Base-by-base conservation (phyloP, 2,329 filamentous ascomycete genomes). In the Sporothrix variecibatus region DNA sequence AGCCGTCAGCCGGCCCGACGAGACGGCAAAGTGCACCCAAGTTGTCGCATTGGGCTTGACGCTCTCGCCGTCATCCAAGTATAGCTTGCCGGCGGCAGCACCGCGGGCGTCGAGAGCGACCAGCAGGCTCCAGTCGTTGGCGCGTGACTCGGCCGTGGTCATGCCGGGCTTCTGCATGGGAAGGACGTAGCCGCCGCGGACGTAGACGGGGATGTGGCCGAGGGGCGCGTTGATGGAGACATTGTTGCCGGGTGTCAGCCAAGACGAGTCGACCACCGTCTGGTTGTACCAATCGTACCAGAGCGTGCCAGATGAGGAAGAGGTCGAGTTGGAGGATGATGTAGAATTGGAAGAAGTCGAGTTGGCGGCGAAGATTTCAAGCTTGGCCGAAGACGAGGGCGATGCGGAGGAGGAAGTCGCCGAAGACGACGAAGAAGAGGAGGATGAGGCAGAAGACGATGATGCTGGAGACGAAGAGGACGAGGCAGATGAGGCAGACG, bases 281-380 rank as follows among this genome's bases (percentile, higher is more conserved):
- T 90, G 88, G n/a, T 87, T 92, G 81, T 94, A 94, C 92, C 92
- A 95, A 80, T 95, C 92, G 78, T 94, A 95, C 90, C 92, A 95
- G 1, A 89, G 81, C 15, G 70, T 81, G 82, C 75, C 86, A 20
- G 60, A 26, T 17, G 60, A 64, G 28, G 64, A 12, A 2, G 65
- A 69, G 11, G 64, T 46, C 2, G 64, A 46, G 40, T 46, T 46
- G 23, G 38, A 23, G 7, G 62, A 68, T 15, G 64, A 31, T 20
- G 62, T 65, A n/a, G 38, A 65, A 9, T 65, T 65, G 31, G 60
- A 64, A 2, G 60, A 40, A 2, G 56, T 34, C 15, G 56, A 31
- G 28, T 43, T 43, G 43, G 43, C 20, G 31, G 58, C n/a, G 51
- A 56, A 11, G n/a, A 49, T 49, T 3, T 49, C 51, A 5, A 23